Conservation (phyloP, 2,329 filamentous ascomycete genomes). For the Xylariaceae sp. region DNA sequence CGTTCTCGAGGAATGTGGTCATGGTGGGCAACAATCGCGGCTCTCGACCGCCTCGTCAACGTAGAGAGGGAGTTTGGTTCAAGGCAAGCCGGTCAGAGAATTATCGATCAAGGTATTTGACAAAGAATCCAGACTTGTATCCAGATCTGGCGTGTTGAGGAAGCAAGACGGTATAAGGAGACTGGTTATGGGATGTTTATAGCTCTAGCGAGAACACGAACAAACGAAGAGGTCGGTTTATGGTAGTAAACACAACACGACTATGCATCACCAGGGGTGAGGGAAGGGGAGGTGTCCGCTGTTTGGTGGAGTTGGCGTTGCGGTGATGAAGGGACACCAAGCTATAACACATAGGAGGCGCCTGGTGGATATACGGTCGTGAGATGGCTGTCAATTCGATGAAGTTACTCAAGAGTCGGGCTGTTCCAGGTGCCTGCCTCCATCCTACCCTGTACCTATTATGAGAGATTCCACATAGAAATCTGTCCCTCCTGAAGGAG, state of each 20-base stretch:
- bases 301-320: conserved; percentile 3
- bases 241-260: conserved; percentile 17
- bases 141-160: too few relatives aligned
- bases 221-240: conserved; percentile 17
- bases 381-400: conserved; percentile 14
- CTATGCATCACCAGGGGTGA: conserved; percentile 23
- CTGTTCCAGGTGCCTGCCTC: conserved; percentile 7
- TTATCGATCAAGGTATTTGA: conserved; percentile 4
- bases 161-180: conserved; percentile 7
- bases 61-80: conserved; percentile 8
- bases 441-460: neutral
- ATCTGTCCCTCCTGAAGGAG: conserved; percentile 28
- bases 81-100: conserved; percentile 1
- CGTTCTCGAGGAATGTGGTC: conserved; percentile 89
- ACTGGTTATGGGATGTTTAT: conserved; percentile 1
- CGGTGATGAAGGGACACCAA: neutral
- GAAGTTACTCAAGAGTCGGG: neutral
- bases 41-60: conserved; percentile 25
- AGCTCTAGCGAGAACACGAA: conserved; percentile 17
- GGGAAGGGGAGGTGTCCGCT: conserved; percentile 4
- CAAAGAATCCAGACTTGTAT: too few relatives aligned
- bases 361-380: conserved; percentile 8
- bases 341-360: neutral
- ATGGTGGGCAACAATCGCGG: conserved; percentile 50
- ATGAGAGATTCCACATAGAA: conserved; percentile 17